Evolutionary conservation across 352 stramenopile genomes (phyloP).

Genomic region (Phytophthora chlamydospora): DNA sequence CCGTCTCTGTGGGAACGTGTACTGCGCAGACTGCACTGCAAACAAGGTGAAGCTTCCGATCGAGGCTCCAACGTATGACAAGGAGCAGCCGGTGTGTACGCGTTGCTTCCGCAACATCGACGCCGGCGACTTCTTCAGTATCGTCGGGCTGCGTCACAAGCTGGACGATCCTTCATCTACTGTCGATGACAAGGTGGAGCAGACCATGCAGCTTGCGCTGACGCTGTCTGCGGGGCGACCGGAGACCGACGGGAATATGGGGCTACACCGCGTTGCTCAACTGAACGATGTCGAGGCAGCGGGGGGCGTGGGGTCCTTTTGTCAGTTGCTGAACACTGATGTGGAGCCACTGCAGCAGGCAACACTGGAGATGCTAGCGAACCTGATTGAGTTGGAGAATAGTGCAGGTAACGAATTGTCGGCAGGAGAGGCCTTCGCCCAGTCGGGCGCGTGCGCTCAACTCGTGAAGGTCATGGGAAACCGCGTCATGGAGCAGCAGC

Average conservation of each 20-base stretch:
- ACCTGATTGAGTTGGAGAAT: constrained; percentile 79
- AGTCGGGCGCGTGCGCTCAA: constrained; percentile 59
- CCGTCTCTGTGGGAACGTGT: constrained; percentile 74
- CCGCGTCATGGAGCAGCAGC: constrained; percentile 58
- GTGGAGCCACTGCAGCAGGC: constrained; percentile 61
- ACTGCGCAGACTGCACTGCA: constrained; percentile 76
- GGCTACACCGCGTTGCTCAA: constrained; percentile 74
- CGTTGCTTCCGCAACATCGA: constrained; percentile 79
- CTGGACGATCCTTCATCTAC: constrained; percentile 50
- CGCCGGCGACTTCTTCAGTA: constrained; percentile 73
- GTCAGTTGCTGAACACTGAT: constrained; percentile 61
- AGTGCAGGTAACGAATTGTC: constrained; percentile 67
- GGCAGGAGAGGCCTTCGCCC: constrained; percentile 66
- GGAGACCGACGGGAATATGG: constrained; percentile 71
- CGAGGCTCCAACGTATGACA: constrained; percentile 58
- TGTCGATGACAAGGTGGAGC: constrained; percentile 69
- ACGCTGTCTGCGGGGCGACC: constrained; percentile 64
- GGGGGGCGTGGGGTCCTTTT: constrained; percentile 79
- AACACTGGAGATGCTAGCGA: constrained; percentile 75
- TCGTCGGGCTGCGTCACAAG: constrained; percentile 68
- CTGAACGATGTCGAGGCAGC: constrained; percentile 86
- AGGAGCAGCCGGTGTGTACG: constrained; percentile 76
- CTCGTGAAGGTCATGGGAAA: constrained; percentile 74
- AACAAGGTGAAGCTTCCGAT: constrained; percentile 75
- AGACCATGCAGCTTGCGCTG: constrained; percentile 64